These are phyloP conservation scores for Cubamyces sp. DNA, from an alignment of 768 basidiomycete genomes.

Conservation along the genomic window DNA sequence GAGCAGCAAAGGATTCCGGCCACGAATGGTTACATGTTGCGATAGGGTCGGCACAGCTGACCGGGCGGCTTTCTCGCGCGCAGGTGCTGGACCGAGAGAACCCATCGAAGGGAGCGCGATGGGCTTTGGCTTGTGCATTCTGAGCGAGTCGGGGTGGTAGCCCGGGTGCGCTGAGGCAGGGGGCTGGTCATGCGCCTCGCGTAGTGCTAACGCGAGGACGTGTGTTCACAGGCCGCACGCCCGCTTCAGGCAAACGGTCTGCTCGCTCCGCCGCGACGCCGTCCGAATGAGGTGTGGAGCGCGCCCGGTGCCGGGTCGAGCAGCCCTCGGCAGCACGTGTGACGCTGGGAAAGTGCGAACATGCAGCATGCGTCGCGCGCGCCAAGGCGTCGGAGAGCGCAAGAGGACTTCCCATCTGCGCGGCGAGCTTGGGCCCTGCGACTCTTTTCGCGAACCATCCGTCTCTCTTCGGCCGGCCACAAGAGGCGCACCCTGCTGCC, in stretches of 20 bases:
- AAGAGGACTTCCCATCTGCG: not conserved
- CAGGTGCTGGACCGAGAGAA: slow-evolving; percentile 6
- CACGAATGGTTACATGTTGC: slow-evolving; percentile 22
- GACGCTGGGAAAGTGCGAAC: slow-evolving; percentile 3
- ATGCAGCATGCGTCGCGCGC: not conserved
- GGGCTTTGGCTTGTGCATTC: not conserved
- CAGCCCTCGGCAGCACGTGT: slow-evolving; percentile 2
- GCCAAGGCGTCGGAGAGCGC: not conserved
- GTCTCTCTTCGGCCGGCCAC: not conserved
- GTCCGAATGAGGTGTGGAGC: not conserved
- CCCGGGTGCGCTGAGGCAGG: slow-evolving; percentile 2
- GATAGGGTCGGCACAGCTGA: slow-evolving; percentile 16
- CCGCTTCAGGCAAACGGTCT: slow-evolving; percentile 5
- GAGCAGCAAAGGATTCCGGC: slow-evolving; percentile 11
- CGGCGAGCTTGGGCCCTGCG: slow-evolving; percentile 5
- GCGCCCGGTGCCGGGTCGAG: slow-evolving; percentile 1
- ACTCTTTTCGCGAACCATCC: slow-evolving; percentile 9
- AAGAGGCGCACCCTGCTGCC: not conserved
- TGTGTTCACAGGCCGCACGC: not conserved
- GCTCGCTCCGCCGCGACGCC: slow-evolving; percentile 1
- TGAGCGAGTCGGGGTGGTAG: not conserved
- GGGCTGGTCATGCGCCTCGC: slow-evolving; percentile 10
- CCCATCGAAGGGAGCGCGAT: not conserved
- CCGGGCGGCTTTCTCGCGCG: not conserved
- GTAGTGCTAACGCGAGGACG: not conserved